A percentile compares a stretch with the other conserved stretches of the same genome.
Conservation (phyloP, 169 alveolate genomes). For the Besnoitia besnoiti region DNA sequence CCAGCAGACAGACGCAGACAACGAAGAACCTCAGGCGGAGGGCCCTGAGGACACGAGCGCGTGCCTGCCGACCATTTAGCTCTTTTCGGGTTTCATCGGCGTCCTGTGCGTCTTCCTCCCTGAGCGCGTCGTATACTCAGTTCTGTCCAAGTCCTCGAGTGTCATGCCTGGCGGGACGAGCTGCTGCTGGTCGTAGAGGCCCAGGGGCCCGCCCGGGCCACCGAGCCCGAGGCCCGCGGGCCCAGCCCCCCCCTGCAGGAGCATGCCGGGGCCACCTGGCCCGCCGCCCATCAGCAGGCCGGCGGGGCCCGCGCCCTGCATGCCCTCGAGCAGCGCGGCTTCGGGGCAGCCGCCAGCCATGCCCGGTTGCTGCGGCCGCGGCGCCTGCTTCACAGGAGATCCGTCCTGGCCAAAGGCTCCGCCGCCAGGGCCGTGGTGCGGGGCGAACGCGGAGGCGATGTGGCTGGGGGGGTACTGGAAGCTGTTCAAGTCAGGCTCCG, state of each 20-base stretch:
- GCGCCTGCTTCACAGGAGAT: background rate
- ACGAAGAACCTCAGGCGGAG: no score
- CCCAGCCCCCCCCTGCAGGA: background rate
- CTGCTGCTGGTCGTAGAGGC: background rate
- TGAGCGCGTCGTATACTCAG: conserved; percentile 55
- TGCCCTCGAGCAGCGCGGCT: background rate
- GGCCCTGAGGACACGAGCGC: background rate
- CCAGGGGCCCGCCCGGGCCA: background rate
- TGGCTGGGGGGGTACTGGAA: no score
- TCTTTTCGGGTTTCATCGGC: background rate
- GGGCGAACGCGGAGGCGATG: background rate
- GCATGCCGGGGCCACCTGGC: no score
- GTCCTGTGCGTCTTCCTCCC: conserved; percentile 53
- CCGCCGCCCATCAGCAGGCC: background rate
- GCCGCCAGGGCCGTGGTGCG: background rate
- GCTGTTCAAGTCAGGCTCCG: no score
- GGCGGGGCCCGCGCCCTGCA: background rate
- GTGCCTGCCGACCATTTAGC: background rate
- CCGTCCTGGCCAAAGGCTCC: no score
- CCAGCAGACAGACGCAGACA: no score
- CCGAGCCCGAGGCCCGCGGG: background rate
- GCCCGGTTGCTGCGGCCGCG: background rate
- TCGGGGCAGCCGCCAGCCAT: background rate
- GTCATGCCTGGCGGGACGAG: background rate
- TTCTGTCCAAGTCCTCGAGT: conserved; percentile 11